Evolutionary conservation across 1,284 basidiomycete genomes (phyloP).

Genomic region (Thelephora terrestris): DNA sequence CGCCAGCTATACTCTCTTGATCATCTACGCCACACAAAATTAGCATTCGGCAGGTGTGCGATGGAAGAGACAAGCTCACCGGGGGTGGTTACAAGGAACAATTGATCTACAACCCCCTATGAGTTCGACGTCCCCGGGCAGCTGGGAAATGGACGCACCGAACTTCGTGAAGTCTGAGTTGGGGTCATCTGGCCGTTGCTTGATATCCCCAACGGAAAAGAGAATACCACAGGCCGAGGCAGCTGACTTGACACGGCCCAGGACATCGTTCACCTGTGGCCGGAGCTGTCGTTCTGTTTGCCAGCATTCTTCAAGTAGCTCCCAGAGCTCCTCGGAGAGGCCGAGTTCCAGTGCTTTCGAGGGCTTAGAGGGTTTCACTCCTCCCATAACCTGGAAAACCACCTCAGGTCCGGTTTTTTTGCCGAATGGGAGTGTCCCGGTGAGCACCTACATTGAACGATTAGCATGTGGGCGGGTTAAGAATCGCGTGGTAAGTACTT

Average conservation of each 20-base stretch:
- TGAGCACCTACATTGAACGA: neutral
- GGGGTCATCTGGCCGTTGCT: too few relatives aligned
- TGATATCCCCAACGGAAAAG: too few relatives aligned
- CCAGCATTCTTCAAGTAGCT: constrained; percentile 2
- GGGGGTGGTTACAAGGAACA: too few relatives aligned
- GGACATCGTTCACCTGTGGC: neutral
- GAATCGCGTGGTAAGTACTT: neutral
- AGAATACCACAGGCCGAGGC: neutral
- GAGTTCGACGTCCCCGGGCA: too few relatives aligned
- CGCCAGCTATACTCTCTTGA: too few relatives aligned
- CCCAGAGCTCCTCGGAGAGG: constrained; percentile 4
- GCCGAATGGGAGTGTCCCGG: neutral
- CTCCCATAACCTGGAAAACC: neutral
- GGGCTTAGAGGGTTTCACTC: constrained; percentile 1
- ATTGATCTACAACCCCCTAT: too few relatives aligned
- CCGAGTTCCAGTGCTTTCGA: constrained; percentile 1
- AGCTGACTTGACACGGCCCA: neutral
- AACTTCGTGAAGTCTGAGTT: too few relatives aligned
- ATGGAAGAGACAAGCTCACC: too few relatives aligned
- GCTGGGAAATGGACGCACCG: too few relatives aligned
- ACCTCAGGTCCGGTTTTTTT: neutral
- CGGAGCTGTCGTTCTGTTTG: neutral
- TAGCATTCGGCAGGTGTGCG: too few relatives aligned
- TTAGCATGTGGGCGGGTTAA: neutral
- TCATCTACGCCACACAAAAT: too few relatives aligned